A percentile compares a stretch with the other conserved stretches of the same genome.
Evolutionary conservation across 2,329 filamentous ascomycete species (phyloP).

Genomic region (Blastomyces emzantsi): DNA sequence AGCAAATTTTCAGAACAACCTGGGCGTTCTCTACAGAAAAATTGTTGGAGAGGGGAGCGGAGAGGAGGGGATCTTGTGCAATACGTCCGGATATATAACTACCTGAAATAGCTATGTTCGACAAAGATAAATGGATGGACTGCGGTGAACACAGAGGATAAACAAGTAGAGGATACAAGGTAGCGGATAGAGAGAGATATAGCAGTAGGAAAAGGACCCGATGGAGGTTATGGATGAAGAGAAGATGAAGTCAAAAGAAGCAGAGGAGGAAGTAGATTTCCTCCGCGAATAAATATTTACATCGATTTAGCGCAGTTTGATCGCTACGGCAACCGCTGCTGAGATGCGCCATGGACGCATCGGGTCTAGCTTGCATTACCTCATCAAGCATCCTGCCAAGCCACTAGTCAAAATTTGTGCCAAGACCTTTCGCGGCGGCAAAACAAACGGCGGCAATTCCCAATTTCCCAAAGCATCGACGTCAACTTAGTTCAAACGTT

Average conservation of each 20-base stretch:
- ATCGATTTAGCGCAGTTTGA: constrained; percentile 21
- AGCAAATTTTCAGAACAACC: constrained; percentile 17
- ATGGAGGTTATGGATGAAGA: constrained; percentile 19
- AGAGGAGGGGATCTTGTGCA: neutral
- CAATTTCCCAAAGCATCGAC: neutral
- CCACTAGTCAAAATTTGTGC: neutral
- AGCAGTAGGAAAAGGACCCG: constrained; percentile 14
- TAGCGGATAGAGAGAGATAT: constrained; percentile 17
- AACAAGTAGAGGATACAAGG: constrained; percentile 19
- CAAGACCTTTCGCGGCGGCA: neutral
- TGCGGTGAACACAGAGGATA: constrained; percentile 25
- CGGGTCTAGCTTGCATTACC: neutral
- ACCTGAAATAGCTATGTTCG: constrained; percentile 28
- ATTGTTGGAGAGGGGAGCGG: neutral
- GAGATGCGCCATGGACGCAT: constrained; percentile 23
- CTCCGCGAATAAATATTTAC: constrained; percentile 33
- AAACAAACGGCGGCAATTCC: too few relatives aligned
- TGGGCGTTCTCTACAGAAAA: constrained; percentile 9
- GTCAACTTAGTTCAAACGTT: too few relatives aligned
- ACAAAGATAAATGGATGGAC: constrained; percentile 25
- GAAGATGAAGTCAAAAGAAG: constrained; percentile 16
- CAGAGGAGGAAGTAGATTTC: constrained; percentile 17
- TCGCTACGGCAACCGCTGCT: constrained; percentile 33
- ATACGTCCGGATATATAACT: constrained; percentile 27
- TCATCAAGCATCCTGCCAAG: neutral